phyloP scores from a whole-genome alignment of 1,139 yeast genomes.

The Lodderomyces theae region DNA sequence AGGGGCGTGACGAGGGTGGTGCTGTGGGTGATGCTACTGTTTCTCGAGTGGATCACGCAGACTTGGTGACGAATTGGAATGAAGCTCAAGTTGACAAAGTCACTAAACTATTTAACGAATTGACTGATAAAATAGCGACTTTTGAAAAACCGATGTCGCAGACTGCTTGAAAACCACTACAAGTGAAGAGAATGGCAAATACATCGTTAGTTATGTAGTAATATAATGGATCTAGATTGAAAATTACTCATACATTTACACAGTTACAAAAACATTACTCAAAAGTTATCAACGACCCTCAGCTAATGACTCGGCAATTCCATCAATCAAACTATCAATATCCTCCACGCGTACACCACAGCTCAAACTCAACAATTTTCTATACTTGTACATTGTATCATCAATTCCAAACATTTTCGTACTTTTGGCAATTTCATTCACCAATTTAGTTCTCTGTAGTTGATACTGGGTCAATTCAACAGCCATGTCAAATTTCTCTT shows the following conservation, averaged over 20 bases:
- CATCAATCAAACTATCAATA: constrained; percentile 42
- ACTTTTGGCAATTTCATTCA: constrained; percentile 36
- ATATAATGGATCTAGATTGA: constrained; percentile 3
- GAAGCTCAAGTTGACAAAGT: constrained; percentile 26
- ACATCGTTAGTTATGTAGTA: too few relatives aligned
- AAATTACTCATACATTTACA: background rate
- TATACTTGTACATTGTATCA: constrained; percentile 42
- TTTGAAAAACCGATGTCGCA: constrained; percentile 15
- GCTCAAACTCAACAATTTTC: constrained; percentile 42
- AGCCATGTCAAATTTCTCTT: constrained; percentile 26
- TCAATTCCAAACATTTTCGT: constrained; percentile 41
- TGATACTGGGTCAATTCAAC: constrained; percentile 54
- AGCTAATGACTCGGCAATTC: constrained; percentile 44
- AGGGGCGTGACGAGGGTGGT: background rate
- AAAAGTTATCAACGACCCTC: constrained; percentile 23
- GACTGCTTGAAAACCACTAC: too few relatives aligned
- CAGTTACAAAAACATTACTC: background rate
- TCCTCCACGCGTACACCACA: constrained; percentile 45
- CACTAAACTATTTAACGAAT: constrained; percentile 38
- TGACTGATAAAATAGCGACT: constrained; percentile 38
- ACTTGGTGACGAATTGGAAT: constrained; percentile 13
- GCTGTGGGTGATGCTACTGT: background rate
- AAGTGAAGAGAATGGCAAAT: too few relatives aligned
- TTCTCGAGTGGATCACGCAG: too few relatives aligned
- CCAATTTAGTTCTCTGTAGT: constrained; percentile 44